Evolutionary conservation across 2,329 filamentous ascomycete genomes (phyloP).

Genomic region (Elsinoe australis): DNA sequence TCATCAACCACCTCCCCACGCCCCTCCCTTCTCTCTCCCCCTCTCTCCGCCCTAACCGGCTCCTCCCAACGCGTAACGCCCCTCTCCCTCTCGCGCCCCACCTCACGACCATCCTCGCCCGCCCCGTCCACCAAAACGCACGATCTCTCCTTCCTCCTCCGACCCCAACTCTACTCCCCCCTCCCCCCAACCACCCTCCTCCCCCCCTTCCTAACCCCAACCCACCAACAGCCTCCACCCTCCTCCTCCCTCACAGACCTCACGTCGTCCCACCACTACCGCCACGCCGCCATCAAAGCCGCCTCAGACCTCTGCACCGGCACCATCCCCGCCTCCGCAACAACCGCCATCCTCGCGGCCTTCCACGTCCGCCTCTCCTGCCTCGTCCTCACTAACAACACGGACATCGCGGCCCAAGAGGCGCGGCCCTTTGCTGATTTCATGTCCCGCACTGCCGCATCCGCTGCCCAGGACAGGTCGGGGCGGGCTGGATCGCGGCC

Average conservation of each 20-base stretch:
- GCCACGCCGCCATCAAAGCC: constrained; percentile 46
- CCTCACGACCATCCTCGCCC: constrained; percentile 2
- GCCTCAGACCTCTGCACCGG: constrained; percentile 35
- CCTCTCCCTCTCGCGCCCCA: constrained; percentile 19
- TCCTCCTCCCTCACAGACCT: constrained; percentile 61
- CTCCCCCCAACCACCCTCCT: constrained; percentile 57
- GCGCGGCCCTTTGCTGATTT: constrained; percentile 56
- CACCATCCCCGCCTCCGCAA: constrained; percentile 47
- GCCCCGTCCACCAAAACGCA: too few relatives aligned
- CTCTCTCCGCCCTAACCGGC: constrained; percentile 21
- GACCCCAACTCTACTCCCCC: constrained; percentile 74
- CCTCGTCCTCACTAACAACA: constrained; percentile 67
- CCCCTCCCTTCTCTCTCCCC: constrained; percentile 9
- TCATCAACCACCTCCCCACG: background rate
- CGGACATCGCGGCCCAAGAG: constrained; percentile 50
- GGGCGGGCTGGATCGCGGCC: constrained; percentile 37
- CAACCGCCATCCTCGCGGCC: constrained; percentile 62
- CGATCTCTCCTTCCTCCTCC: constrained; percentile 75
- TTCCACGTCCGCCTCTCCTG: constrained; percentile 76
- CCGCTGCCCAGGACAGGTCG: background rate
- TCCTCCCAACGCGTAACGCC: constrained; percentile 21
- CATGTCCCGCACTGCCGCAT: constrained; percentile 23
- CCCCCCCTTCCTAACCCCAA: constrained; percentile 60
- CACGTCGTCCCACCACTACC: constrained; percentile 66
- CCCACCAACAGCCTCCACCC: constrained; percentile 55